Base-by-base conservation (phyloP, 495 filamentous ascomycete species). In the Lepraria neglecta region DNA sequence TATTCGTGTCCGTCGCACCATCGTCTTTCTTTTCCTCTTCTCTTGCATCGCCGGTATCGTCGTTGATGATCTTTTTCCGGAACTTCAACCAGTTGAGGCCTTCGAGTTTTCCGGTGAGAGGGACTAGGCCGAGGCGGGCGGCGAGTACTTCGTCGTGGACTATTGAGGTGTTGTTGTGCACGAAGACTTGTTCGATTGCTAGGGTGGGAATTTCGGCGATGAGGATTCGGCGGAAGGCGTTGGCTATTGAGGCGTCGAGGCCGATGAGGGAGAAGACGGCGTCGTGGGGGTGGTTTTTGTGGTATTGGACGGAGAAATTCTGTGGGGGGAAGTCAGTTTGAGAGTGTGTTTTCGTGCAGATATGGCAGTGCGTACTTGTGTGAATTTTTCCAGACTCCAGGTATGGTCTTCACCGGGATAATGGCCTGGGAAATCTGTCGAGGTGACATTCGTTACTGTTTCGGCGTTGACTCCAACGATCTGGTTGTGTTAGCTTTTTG, bases 81-180 rank as follows among this genome's bases (percentile, higher is more conserved):
- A 87, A 96, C 67, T 85, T 82, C 76, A 97, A 85, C 73, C 86
- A 85, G 56, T 82, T 80, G 56, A 97, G 77, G 14, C 89, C 91
- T 31, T 85, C 79, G 61, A 84, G 82, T 55, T 82, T 81, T 64
- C 89, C 94, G 40, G 83, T 87, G 58, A 99, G 84, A 9, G 95
- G 95, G 56, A 99, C 86, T 44, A 97, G 82, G 47, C 95, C 95
- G 27, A 99, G 79, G 21, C 95, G 83, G 68, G 89, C 86, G 3
- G 90, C 83, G 44, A 99, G 86, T 1, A 99, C 91, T 74, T 99
- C 95, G 72, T 99, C 95, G 71, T 96, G 91, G 68, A 99, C 92
- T 24, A 99, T 87, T 12, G 89, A 94, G 59, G 92, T 97, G 77
- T 99, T 99, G 78, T 95, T 91, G 68, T 87, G 77, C 51, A 97